Evolutionary conservation across 148 eudicot genomes (phyloP).

Genomic region (Rhododendron molle): DNA sequence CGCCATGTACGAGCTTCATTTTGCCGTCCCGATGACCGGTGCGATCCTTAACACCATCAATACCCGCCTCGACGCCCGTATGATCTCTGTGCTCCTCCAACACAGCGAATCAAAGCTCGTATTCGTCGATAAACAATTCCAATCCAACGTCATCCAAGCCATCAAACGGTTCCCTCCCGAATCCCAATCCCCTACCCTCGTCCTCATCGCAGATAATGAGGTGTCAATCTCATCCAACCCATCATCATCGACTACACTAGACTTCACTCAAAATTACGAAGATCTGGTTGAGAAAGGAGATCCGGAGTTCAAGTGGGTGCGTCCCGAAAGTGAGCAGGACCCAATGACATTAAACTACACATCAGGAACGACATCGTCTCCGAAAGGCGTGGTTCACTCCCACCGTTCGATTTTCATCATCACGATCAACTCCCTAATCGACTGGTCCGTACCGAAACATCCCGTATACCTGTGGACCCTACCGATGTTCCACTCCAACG

Average conservation of each 20-base stretch:
- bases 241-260: neutral
- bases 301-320: conserved; percentile 27
- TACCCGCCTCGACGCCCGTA: conserved; percentile 37
- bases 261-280: conserved; percentile 17
- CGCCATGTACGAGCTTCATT: conserved; percentile 51
- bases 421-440: conserved; percentile 38
- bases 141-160: conserved; percentile 22
- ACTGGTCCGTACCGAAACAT: conserved; percentile 51
- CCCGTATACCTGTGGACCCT: conserved; percentile 56
- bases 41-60: conserved; percentile 38
- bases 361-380: conserved; percentile 60
- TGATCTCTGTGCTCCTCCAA: conserved; percentile 29
- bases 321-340: conserved; percentile 34
- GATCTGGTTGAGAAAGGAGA: conserved; percentile 24
- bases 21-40: conserved; percentile 44
- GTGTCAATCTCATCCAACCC: neutral
- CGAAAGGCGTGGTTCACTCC: conserved; percentile 52
- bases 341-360: conserved; percentile 48
- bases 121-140: conserved; percentile 23
- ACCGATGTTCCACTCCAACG: conserved; percentile 65
- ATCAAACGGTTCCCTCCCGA: conserved; percentile 19
- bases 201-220: conserved; percentile 24
- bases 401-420: conserved; percentile 37
- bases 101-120: conserved; percentile 35
- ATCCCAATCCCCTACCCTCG: neutral